These are phyloP conservation scores for Globisporangium recalcitrans DNA, from an alignment of 352 stramenopile species.

Conservation along the genomic window DNA sequence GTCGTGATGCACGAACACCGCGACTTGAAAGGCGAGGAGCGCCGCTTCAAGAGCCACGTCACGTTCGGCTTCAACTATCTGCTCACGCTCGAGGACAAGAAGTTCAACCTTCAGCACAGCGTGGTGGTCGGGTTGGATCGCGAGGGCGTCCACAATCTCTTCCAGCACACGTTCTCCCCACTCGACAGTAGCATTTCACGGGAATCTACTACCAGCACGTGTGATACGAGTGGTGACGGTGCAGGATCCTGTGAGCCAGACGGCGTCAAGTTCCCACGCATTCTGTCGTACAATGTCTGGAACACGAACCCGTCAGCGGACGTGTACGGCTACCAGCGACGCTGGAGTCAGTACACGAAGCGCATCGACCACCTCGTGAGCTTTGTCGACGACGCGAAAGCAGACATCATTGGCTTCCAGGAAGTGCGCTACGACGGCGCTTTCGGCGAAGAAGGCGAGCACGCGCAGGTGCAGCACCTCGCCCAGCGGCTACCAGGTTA, in stretches of 20 bases:
- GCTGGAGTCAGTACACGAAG: conserved; percentile 73
- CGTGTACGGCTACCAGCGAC: conserved; percentile 47
- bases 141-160: conserved; percentile 61
- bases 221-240: too few species aligned
- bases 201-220: background rate
- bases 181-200: conserved; percentile 13
- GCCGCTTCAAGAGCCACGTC: conserved; percentile 59
- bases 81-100: conserved; percentile 54
- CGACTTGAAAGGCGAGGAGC: conserved; percentile 25
- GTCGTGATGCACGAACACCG: conserved; percentile 53
- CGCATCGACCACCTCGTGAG: conserved; percentile 66
- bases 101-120: conserved; percentile 47
- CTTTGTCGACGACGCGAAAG: conserved; percentile 41
- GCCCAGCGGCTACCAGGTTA: conserved; percentile 50
- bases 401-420: conserved; percentile 82
- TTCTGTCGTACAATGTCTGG: conserved; percentile 88
- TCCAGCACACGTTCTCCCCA: conserved; percentile 58
- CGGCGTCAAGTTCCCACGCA: conserved; percentile 30
- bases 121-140: conserved; percentile 68
- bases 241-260: background rate
- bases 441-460: conserved; percentile 54
- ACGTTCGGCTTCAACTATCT: conserved; percentile 42
- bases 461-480: conserved; percentile 79
- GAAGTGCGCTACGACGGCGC: conserved; percentile 82
- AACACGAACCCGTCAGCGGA: conserved; percentile 81